These are phyloP conservation scores for Suillus placidus DNA, from an alignment of 768 basidiomycete genomes.

Conservation along the genomic window DNA sequence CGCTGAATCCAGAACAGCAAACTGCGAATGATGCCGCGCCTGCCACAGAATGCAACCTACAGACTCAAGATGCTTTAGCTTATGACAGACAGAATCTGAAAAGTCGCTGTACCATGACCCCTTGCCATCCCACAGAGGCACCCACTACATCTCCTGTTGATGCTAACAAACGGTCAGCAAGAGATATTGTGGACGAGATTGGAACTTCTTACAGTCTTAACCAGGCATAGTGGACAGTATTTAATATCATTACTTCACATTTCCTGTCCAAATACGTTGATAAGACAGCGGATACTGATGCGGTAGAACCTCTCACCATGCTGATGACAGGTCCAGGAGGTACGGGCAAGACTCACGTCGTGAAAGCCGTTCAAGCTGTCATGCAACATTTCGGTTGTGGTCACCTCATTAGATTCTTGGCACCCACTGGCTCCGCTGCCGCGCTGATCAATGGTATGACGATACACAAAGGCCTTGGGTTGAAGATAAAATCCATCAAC, in stretches of 20 bases:
- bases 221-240: too few relatives aligned
- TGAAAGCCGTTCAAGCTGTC: conserved; percentile 24
- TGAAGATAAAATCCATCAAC: conserved; percentile 20
- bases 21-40: too few relatives aligned
- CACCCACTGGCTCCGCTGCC: conserved; percentile 37
- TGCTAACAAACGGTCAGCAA: too few relatives aligned
- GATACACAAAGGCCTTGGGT: conserved; percentile 27
- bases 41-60: too few relatives aligned
- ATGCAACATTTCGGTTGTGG: conserved; percentile 25
- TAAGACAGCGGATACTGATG: not conserved
- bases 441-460: conserved; percentile 33
- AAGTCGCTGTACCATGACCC: too few relatives aligned
- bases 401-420: conserved; percentile 29
- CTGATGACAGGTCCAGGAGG: conserved; percentile 34
- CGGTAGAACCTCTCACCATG: conserved; percentile 16
- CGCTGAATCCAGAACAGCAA: too few relatives aligned
- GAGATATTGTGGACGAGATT: too few relatives aligned
- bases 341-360: conserved; percentile 37
- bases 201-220: too few relatives aligned
- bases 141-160: too few relatives aligned
- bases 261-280: conserved; percentile 13
- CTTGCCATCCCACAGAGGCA: too few relatives aligned
- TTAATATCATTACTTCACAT: conserved; percentile 4
- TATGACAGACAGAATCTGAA: too few relatives aligned
- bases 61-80: too few relatives aligned